Conservation (phyloP, 805 yeast species). For the Wickerhamiella domercqiae region DNA sequence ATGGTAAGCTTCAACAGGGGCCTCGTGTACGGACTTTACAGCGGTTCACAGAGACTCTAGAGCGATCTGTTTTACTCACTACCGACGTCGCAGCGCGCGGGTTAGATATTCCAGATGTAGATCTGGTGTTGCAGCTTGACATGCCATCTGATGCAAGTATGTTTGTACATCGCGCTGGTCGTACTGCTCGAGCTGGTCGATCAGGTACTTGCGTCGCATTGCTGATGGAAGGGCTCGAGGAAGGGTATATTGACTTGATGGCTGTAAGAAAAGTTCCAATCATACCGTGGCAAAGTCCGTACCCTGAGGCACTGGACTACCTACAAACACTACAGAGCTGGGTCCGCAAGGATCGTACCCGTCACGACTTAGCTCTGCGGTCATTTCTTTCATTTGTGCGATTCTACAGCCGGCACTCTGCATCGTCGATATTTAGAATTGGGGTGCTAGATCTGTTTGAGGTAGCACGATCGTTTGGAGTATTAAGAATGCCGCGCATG, state of each 20-base stretch:
- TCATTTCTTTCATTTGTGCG: constrained; percentile 73
- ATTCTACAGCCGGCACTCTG: constrained; percentile 76
- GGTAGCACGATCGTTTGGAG: constrained; percentile 61
- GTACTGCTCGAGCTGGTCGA: constrained; percentile 87
- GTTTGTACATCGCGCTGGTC: constrained; percentile 85
- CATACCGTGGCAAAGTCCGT: constrained; percentile 6
- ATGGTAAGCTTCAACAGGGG: constrained; percentile 77
- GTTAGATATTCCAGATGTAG: constrained; percentile 88
- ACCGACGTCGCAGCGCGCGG: constrained; percentile 99
- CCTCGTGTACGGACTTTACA: constrained; percentile 62
- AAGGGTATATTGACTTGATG: constrained; percentile 68
- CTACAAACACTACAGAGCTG: constrained; percentile 30
- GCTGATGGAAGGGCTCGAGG: constrained; percentile 61
- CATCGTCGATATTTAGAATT: constrained; percentile 73
- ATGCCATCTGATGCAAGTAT: constrained; percentile 90
- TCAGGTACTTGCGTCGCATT: constrained; percentile 67
- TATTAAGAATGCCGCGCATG: constrained; percentile 80
- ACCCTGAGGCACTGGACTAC: constrained; percentile 5
- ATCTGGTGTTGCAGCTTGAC: constrained; percentile 81
- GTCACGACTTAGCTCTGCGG: constrained; percentile 67
- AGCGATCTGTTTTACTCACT: constrained; percentile 56
- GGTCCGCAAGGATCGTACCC: constrained; percentile 56
- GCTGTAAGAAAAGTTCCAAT: constrained; percentile 49
- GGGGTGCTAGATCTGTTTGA: constrained; percentile 55
- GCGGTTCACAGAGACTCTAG: constrained; percentile 34